Evolutionary conservation across 1,284 basidiomycete species (phyloP).

Genomic region (Puccinia horiana): DNA sequence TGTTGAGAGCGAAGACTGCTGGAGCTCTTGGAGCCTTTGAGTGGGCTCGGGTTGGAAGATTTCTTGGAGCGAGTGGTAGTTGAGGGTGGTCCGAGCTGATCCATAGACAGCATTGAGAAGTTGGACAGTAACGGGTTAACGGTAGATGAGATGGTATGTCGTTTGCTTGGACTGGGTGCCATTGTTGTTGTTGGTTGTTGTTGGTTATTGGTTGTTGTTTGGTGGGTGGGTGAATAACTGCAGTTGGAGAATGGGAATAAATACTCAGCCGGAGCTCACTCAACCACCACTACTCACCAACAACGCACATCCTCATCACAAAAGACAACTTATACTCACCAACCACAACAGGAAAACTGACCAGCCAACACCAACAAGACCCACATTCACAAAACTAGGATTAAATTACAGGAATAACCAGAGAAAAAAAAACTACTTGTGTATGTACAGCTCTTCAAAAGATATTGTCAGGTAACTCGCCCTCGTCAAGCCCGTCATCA

Average conservation of each 20-base stretch:
- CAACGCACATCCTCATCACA: not conserved
- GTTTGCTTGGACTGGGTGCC: conserved; percentile 42
- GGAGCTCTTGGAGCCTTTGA: conserved; percentile 33
- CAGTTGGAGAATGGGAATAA: not conserved
- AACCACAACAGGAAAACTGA: not conserved
- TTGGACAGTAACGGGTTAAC: conserved; percentile 30
- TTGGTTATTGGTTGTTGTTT: not conserved
- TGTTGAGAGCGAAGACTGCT: not conserved
- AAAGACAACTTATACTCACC: too few species aligned
- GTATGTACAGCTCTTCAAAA: not conserved
- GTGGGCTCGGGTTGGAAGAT: conserved; percentile 23
- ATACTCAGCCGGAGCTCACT: not conserved
- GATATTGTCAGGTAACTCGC: conserved; percentile 12
- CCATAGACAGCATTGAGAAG: conserved; percentile 37
- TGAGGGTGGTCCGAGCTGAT: conserved; percentile 1
- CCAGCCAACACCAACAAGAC: not conserved
- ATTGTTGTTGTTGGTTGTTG: not conserved
- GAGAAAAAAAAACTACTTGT: not conserved
- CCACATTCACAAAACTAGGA: too few species aligned
- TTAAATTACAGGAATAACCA: not conserved
- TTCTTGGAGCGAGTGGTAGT: not conserved
- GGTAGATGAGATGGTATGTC: conserved; percentile 29
- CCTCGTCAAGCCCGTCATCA: not conserved
- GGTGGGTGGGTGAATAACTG: not conserved
- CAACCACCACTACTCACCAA: not conserved